Conservation (phyloP, 2,329 filamentous ascomycete species). For the Beauveria scarabaeidicola region DNA sequence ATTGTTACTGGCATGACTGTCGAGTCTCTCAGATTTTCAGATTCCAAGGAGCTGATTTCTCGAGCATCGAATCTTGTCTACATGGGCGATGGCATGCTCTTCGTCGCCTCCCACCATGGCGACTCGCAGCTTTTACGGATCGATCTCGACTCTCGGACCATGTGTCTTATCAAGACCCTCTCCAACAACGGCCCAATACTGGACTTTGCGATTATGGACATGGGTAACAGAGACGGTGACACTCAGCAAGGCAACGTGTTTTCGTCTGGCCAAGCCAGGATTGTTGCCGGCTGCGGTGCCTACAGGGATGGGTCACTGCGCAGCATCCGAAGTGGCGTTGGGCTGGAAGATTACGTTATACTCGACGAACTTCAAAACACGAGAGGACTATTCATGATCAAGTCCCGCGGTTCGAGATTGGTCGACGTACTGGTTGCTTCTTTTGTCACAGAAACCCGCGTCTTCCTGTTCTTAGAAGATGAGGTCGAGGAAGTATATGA, state of each 20-base stretch:
- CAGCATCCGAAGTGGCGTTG: conserved; percentile 88
- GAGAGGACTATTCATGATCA: conserved; percentile 63
- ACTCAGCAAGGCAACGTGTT: conserved; percentile 74
- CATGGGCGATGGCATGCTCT: conserved; percentile 63
- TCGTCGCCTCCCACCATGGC: conserved; percentile 85
- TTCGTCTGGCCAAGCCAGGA: conserved; percentile 85
- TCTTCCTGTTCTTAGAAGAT: conserved; percentile 67
- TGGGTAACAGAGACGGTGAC: conserved; percentile 76
- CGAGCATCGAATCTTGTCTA: conserved; percentile 73
- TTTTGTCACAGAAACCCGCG: conserved; percentile 72
- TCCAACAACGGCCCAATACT: conserved; percentile 82
- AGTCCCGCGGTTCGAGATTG: conserved; percentile 37
- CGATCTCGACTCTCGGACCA: conserved; percentile 30
- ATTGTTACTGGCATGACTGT: conserved; percentile 68
- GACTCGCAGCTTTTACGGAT: conserved; percentile 76
- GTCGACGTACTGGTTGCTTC: conserved; percentile 71
- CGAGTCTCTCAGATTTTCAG: conserved; percentile 29
- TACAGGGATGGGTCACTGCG: conserved; percentile 82
- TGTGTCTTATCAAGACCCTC: conserved; percentile 61
- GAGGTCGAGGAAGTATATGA: conserved; percentile 80
- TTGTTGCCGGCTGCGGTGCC: conserved; percentile 87
- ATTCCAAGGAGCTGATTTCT: conserved; percentile 43
- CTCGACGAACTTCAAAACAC: conserved; percentile 71
- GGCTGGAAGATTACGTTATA: conserved; percentile 77
- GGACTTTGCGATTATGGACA: conserved; percentile 93